Percentiles rank a stretch among this genome's conserved stretches.
Evolutionary conservation across 257 asterid species (phyloP).

Genomic region (Scutellaria minor): DNA sequence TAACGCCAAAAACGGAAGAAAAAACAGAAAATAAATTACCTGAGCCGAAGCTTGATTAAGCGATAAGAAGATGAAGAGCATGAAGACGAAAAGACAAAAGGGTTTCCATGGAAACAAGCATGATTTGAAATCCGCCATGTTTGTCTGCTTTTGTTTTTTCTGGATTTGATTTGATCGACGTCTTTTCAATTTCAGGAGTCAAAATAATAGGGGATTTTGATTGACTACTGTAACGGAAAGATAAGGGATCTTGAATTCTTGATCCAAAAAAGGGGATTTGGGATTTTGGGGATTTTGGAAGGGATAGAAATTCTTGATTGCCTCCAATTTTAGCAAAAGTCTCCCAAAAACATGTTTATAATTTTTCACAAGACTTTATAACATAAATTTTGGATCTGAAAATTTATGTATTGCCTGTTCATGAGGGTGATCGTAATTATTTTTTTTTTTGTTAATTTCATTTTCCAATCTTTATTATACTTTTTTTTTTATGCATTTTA

Average conservation of each 20-base stretch:
- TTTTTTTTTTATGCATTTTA: too few species aligned
- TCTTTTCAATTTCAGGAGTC: not conserved
- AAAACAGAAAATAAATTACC: constrained; percentile 29
- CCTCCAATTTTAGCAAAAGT: constrained; percentile 1
- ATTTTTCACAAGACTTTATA: not conserved
- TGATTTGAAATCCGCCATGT: constrained; percentile 30
- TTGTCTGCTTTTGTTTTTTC: constrained; percentile 6
- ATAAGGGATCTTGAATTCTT: not conserved
- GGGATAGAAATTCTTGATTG: constrained; percentile 7
- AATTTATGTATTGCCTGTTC: not conserved
- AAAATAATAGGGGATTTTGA: not conserved
- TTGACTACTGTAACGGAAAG: not conserved
- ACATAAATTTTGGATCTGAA: not conserved
- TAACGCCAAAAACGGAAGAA: constrained; percentile 3
- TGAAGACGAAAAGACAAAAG: constrained; percentile 28
- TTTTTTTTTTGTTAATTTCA: too few species aligned
- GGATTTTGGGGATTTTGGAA: not conserved
- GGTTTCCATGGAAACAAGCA: constrained; percentile 12
- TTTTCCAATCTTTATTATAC: too few species aligned
- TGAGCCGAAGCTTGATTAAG: constrained; percentile 35
- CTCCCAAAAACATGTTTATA: not conserved
- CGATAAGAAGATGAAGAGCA: constrained; percentile 30
- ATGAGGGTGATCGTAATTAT: too few species aligned
- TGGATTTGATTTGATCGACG: constrained; percentile 29
- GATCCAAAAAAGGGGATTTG: not conserved